A percentile compares a stretch with the other conserved stretches of the same genome.
phyloP scores from a whole-genome alignment of 2,329 filamentous ascomycete genomes.

The Cladophialophora psammophila region DNA sequence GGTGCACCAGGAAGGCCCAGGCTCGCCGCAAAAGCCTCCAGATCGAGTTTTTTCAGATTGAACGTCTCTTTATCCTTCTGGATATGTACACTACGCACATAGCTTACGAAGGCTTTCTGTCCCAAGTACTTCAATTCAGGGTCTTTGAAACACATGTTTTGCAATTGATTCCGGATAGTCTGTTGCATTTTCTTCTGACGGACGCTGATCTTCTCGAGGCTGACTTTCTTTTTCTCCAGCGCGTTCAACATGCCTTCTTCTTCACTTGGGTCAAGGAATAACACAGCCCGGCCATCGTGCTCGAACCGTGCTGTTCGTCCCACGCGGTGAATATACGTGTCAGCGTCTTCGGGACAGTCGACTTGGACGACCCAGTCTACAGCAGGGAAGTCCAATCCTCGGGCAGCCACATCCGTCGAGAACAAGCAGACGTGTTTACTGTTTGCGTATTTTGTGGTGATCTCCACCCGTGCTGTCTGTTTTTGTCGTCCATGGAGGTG shows the following conservation, averaged over 20 bases:
- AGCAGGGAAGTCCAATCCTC: constrained; percentile 92
- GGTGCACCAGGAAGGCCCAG: constrained; percentile 89
- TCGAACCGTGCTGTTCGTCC: constrained; percentile 95
- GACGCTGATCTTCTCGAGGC: constrained; percentile 84
- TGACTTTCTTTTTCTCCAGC: constrained; percentile 87
- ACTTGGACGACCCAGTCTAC: constrained; percentile 99
- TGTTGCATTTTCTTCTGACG: constrained; percentile 83
- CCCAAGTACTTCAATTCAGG: constrained; percentile 92
- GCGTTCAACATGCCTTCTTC: constrained; percentile 88
- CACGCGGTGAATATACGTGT: constrained; percentile 97
- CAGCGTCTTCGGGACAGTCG: constrained; percentile 95
- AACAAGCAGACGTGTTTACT: constrained; percentile 88
- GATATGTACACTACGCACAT: constrained; percentile 81
- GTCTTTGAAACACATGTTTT: constrained; percentile 96
- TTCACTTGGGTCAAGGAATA: constrained; percentile 92
- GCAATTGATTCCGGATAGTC: constrained; percentile 81
- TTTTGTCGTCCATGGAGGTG: constrained; percentile 96
- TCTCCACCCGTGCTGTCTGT: constrained; percentile 84
- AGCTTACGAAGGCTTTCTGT: constrained; percentile 94
- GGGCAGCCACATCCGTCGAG: constrained; percentile 91
- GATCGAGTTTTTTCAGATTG: constrained; percentile 78
- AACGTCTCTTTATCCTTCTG: constrained; percentile 94
- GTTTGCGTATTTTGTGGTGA: constrained; percentile 80
- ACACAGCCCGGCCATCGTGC: constrained; percentile 81
- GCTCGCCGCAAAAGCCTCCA: constrained; percentile 86